Conservation (phyloP, 306 rosid genomes). For the Neltuma alba region DNA sequence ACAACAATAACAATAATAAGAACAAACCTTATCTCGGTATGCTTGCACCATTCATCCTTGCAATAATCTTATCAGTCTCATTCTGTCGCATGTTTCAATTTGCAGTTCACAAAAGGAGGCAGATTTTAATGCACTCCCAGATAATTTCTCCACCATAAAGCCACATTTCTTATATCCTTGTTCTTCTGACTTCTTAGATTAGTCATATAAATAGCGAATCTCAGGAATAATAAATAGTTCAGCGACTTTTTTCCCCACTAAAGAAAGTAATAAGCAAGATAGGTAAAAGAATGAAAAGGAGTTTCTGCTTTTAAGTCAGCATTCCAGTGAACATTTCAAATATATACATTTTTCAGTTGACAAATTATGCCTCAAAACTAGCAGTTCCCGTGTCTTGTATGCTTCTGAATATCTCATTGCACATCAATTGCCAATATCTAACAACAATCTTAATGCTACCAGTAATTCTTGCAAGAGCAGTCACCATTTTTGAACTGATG, state of each 20-base stretch:
- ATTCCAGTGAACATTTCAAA: not conserved
- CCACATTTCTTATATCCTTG: not conserved
- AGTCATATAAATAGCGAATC: not conserved
- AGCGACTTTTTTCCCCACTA: not conserved
- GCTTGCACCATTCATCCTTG: not conserved
- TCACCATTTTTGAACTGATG: slow-evolving; percentile 46
- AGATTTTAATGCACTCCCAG: not conserved
- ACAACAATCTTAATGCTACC: slow-evolving; percentile 1
- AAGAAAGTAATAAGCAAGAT: not conserved
- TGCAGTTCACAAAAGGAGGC: not conserved
- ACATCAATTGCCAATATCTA: not conserved
- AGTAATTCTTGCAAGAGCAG: slow-evolving; percentile 40
- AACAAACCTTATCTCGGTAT: not conserved
- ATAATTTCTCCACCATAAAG: not conserved
- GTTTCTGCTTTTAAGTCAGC: not conserved
- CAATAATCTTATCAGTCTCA: not conserved
- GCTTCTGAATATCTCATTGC: not conserved
- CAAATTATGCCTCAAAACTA: slow-evolving; percentile 11
- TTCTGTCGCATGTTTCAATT: not conserved
- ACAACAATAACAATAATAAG: not conserved
- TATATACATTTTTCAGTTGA: not conserved
- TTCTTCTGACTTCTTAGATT: not conserved
- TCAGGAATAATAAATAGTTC: not conserved
- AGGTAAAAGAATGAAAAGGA: not conserved
- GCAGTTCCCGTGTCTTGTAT: not conserved